Percentiles rank a stretch among this genome's conserved stretches.
Evolutionary conservation across 345 rosid genomes (phyloP).

Genomic region (Eucalyptus pumila): DNA sequence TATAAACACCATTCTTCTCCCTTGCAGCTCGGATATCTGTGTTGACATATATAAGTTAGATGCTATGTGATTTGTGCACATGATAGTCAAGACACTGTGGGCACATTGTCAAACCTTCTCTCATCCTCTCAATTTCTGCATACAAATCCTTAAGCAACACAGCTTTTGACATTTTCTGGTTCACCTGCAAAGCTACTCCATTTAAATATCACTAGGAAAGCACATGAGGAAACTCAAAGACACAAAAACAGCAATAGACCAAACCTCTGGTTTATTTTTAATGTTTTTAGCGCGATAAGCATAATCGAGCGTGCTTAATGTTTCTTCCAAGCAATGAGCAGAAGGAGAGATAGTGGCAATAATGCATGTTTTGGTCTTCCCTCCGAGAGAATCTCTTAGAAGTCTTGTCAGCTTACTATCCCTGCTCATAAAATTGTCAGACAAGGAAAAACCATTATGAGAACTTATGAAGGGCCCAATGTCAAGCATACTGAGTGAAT

Average conservation of each 20-base stretch:
- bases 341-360: slow-evolving; percentile 94
- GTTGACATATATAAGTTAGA: background rate
- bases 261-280: slow-evolving; percentile 90
- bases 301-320: slow-evolving; percentile 87
- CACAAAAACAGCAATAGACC: slow-evolving; percentile 1
- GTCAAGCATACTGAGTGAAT: background rate
- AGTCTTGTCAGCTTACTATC: slow-evolving; percentile 97
- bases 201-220: background rate
- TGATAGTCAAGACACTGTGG: background rate
- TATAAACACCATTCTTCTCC: slow-evolving; percentile 81
- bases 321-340: slow-evolving; percentile 78
- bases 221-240: background rate
- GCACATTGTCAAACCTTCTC: slow-evolving; percentile 50
- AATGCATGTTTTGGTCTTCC: slow-evolving; percentile 94
- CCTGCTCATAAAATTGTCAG: slow-evolving; percentile 21
- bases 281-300: slow-evolving; percentile 92
- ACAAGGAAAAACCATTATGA: background rate
- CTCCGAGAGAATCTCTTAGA: slow-evolving; percentile 85
- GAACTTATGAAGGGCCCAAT: background rate
- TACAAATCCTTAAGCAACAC: slow-evolving; percentile 82
- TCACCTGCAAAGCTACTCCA: slow-evolving; percentile 45
- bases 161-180: slow-evolving; percentile 82
- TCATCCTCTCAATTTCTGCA: slow-evolving; percentile 80
- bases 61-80: background rate
- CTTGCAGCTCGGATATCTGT: slow-evolving; percentile 94